Conservation (phyloP, 2,329 filamentous ascomycete species). For the Herpotrichia juniperi region DNA sequence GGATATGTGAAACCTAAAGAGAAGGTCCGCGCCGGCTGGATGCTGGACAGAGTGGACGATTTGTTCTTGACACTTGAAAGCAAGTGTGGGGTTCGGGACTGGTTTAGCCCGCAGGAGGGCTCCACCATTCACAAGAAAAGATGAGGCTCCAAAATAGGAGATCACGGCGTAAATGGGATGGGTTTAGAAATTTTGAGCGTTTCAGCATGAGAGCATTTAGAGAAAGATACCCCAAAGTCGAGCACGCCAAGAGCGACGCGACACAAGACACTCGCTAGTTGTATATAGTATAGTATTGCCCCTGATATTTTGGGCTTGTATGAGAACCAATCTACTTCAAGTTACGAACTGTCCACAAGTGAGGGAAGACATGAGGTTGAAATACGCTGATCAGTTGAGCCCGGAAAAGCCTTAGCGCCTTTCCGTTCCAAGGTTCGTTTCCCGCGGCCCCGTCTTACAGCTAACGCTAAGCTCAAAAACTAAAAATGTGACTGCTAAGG, state of each 20-base stretch:
- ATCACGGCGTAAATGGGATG: not conserved
- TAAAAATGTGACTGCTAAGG: no score
- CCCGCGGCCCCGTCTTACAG: not conserved
- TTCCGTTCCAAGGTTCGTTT: not conserved
- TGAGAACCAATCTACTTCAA: not conserved
- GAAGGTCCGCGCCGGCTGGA: conserved; percentile 40
- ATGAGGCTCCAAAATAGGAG: not conserved
- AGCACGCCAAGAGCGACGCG: not conserved
- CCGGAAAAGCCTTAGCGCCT: not conserved
- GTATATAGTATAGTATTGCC: not conserved
- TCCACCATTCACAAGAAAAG: conserved; percentile 10
- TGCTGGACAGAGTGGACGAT: conserved; percentile 42
- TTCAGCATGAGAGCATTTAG: not conserved
- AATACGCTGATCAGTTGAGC: no score
- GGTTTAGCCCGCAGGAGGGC: conserved; percentile 35
- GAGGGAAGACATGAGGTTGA: no score
- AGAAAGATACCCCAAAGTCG: conserved; percentile 6
- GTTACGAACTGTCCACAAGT: not conserved
- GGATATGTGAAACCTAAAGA: conserved; percentile 38
- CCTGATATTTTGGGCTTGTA: not conserved
- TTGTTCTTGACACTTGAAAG: conserved; percentile 38
- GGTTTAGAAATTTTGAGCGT: conserved; percentile 1
- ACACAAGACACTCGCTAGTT: conserved; percentile 1
- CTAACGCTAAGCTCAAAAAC: no score
- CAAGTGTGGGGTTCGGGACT: conserved; percentile 39